Conservation (phyloP, 345 rosid genomes). For the Hypericum perforatum region DNA sequence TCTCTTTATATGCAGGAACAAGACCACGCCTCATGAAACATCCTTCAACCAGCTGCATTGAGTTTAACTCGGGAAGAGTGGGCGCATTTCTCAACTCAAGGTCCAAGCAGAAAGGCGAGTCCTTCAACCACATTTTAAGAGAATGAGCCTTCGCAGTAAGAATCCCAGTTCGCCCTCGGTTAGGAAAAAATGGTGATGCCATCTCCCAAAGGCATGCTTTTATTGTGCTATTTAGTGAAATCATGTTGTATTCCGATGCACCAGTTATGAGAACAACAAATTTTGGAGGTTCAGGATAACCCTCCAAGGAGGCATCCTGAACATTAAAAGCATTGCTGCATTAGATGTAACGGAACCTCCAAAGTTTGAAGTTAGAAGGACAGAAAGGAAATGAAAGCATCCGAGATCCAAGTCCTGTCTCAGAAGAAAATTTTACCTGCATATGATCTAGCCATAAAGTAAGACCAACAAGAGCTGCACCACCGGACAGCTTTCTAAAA, state of each 20-base stretch:
- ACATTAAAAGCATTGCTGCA: constrained; percentile 1
- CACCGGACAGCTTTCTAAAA: constrained; percentile 83
- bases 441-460: constrained; percentile 92
- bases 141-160: constrained; percentile 89
- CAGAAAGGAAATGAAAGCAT: background rate
- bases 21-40: constrained; percentile 76
- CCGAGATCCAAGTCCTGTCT: background rate
- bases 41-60: constrained; percentile 76
- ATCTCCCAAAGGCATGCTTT: constrained; percentile 95
- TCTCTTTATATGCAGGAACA: constrained; percentile 85
- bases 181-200: constrained; percentile 92
- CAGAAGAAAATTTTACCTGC: constrained; percentile 51
- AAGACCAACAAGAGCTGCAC: constrained; percentile 90
- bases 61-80: constrained; percentile 54
- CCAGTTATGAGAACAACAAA: constrained; percentile 87
- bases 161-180: constrained; percentile 70
- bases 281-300: constrained; percentile 79
- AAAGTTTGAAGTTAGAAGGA: background rate
- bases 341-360: background rate
- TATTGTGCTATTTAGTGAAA: constrained; percentile 70
- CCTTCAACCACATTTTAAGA: constrained; percentile 95
- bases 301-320: constrained; percentile 94
- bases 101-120: constrained; percentile 91
- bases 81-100: constrained; percentile 66
- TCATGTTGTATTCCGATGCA: constrained; percentile 69